Base-by-base conservation (phyloP, 148 eudicot genomes). In the Diospyros kaki region DNA sequence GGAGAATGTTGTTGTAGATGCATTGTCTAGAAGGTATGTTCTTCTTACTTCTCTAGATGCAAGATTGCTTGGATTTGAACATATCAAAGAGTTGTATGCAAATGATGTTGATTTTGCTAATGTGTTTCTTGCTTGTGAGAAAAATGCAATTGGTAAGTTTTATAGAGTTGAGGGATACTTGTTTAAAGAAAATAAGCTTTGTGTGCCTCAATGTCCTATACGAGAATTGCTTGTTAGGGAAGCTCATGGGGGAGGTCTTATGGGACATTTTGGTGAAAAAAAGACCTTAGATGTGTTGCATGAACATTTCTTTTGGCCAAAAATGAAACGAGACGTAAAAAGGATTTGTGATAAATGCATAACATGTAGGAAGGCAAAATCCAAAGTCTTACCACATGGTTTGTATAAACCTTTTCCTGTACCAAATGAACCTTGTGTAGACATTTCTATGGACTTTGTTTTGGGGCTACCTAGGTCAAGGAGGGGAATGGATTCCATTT, bases 241-340 rank as follows among this genome's bases (percentile, higher is more conserved):
- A 54, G 38, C 61, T 0, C 77, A 65, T 75, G 38, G 48, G 3
- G 71, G 71, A 11, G 60, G 70, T 3, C 38, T 73, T 7, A 51
- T 13, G 42, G 58, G 58, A n/a, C 76, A 73, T 51, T 73, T 62
- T 73, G 58, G 59, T 3, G 44, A 43, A 3, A n/a, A 14, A 9
- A 73, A 73, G 45, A 73, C 58, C 4, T 18, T 13, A 3, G 39
- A 43, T 3, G 63, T 73, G 67, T 50, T 48, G 58, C 13, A 41
- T 6, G 77, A 66, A 9, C 72, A 75, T 41, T 75, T 65, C 18
- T 41, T 46, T 66, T 66, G 53, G 78, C 72, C 65, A 39, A 3
- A 14, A 1, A 76, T 76, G 78, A n/a, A 6, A n/a, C 14, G n/a
- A 2, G 78, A 76, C 28, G 65, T 76, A 0, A 45, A 71, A 28